Percentiles rank a stretch among this genome's conserved stretches.
phyloP scores from a whole-genome alignment of 1,284 basidiomycete species.

The Apiotrichum sp. region DNA sequence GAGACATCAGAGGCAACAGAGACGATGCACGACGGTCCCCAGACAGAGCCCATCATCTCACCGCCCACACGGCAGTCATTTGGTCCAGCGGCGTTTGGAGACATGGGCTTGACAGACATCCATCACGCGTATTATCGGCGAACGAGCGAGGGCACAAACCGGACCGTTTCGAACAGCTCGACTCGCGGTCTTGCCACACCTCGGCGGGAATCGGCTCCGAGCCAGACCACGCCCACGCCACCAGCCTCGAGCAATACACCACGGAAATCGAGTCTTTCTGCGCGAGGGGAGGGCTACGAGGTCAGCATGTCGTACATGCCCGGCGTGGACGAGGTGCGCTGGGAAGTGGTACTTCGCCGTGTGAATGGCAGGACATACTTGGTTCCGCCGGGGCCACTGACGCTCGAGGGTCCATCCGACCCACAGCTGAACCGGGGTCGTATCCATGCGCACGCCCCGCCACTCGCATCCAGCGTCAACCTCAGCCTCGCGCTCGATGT shows the following conservation, averaged over 20 bases:
- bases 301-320: slow-evolving; percentile 27
- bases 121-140: background rate
- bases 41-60: background rate
- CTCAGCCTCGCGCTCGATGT: slow-evolving; percentile 31
- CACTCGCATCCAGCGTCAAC: slow-evolving; percentile 32
- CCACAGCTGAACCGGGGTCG: too few species aligned
- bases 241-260: background rate
- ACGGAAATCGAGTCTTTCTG: background rate
- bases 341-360: slow-evolving; percentile 31
- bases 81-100: background rate
- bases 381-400: background rate
- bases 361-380: background rate
- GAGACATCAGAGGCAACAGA: too few species aligned
- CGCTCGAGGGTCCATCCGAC: background rate
- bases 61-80: background rate
- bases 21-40: too few species aligned
- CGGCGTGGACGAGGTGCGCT: slow-evolving; percentile 27
- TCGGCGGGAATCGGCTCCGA: background rate
- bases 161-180: too few species aligned
- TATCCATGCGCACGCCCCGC: slow-evolving; percentile 9
- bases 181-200: too few species aligned
- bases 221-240: background rate
- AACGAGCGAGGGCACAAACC: background rate
- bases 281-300: slow-evolving; percentile 20
- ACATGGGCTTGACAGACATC: background rate